phyloP scores from a whole-genome alignment of 495 filamentous ascomycete genomes.

The Wilcoxina mikolae region DNA sequence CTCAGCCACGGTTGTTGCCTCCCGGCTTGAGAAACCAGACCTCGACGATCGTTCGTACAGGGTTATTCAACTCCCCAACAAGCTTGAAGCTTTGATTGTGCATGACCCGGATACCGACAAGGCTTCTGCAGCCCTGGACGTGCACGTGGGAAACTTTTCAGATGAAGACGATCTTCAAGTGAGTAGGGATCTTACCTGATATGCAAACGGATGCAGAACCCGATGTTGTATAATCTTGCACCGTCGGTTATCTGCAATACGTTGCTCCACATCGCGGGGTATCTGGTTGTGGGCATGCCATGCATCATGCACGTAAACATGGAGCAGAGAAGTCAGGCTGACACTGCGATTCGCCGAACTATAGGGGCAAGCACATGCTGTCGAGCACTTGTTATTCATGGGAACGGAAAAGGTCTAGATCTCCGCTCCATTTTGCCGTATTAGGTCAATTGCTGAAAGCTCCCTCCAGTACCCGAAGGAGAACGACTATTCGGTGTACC shows the following conservation, averaged over 20 bases:
- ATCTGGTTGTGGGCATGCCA: slow-evolving; percentile 62
- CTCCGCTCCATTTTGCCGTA: background rate
- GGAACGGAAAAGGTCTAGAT: slow-evolving; percentile 71
- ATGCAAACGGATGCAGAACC: slow-evolving; percentile 2
- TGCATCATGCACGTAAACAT: slow-evolving; percentile 45
- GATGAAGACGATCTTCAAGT: slow-evolving; percentile 81
- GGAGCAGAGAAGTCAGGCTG: background rate
- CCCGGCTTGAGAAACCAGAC: slow-evolving; percentile 69
- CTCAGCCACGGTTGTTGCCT: slow-evolving; percentile 52
- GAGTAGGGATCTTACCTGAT: slow-evolving; percentile 7
- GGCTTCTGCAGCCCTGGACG: slow-evolving; percentile 84
- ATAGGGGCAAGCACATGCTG: slow-evolving; percentile 24
- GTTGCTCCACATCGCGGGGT: background rate
- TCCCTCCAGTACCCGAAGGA: slow-evolving; percentile 64
- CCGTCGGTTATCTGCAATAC: slow-evolving; percentile 3
- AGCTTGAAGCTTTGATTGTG: slow-evolving; percentile 86
- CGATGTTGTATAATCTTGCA: background rate
- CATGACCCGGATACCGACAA: slow-evolving; percentile 95
- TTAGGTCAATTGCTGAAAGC: background rate
- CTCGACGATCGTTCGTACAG: slow-evolving; percentile 81
- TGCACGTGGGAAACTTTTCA: slow-evolving; percentile 91
- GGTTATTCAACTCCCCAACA: slow-evolving; percentile 69
- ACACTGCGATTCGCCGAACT: background rate
- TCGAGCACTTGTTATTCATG: slow-evolving; percentile 81
- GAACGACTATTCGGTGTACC: slow-evolving; percentile 90